Percentiles rank a stretch among this genome's conserved stretches.
These are phyloP conservation scores for Tranzscheliella williamsii DNA, from an alignment of 1,284 basidiomycete genomes.

Conservation along the genomic window DNA sequence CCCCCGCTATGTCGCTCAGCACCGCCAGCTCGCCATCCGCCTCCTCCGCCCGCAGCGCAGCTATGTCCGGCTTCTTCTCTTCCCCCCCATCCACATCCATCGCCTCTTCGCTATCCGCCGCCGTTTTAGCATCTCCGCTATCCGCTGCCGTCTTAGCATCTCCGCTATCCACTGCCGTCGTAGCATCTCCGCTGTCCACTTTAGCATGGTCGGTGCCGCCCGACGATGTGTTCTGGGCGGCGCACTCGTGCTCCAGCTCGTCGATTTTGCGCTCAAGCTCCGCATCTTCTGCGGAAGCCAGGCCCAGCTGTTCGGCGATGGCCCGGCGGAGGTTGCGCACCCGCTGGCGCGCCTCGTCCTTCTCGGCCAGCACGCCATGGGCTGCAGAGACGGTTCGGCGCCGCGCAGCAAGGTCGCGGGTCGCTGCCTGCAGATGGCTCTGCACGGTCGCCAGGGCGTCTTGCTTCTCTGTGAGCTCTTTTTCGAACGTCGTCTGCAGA, in stretches of 20 bases:
- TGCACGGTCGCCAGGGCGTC: constrained; percentile 82
- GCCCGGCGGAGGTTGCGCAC: constrained; percentile 41
- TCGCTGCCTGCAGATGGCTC: constrained; percentile 82
- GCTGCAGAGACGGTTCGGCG: constrained; percentile 65
- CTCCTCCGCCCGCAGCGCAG: constrained; percentile 2
- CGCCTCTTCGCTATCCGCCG: constrained; percentile 2
- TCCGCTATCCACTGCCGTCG: not conserved
- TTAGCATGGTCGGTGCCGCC: not conserved
- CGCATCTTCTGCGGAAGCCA: constrained; percentile 66
- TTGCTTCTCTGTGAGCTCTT: constrained; percentile 83
- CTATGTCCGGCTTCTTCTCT: not conserved
- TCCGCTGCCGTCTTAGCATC: not conserved
- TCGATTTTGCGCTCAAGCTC: constrained; percentile 2
- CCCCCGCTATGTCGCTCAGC: not conserved
- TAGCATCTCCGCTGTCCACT: not conserved
- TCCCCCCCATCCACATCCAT: constrained; percentile 21
- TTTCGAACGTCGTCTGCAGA: constrained; percentile 80
- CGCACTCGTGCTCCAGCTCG: constrained; percentile 6
- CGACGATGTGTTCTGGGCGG: not conserved
- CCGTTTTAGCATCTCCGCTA: not conserved
- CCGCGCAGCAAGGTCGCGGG: constrained; percentile 84
- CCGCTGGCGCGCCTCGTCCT: constrained; percentile 46
- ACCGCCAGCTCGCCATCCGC: not conserved
- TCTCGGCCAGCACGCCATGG: constrained; percentile 46
- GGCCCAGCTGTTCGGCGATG: constrained; percentile 65